Evolutionary conservation across 352 stramenopile genomes (phyloP).

Genomic region (Phytophthora pinifolia): DNA sequence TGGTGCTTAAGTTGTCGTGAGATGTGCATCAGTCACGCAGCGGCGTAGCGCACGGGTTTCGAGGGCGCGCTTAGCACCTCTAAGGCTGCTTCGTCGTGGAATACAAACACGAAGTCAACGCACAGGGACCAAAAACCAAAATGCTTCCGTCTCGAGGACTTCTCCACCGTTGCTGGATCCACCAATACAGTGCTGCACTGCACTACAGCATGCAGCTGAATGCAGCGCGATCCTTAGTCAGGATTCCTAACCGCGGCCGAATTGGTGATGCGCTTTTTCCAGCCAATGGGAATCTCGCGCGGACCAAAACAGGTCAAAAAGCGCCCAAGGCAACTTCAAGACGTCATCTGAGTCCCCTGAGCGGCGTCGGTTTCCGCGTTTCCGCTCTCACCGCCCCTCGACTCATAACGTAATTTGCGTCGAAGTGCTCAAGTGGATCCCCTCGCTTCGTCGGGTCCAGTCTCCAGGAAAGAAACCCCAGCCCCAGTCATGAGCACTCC

Average conservation of each 20-base stretch:
- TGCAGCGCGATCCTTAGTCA: no score
- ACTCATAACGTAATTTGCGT: conserved; percentile 45
- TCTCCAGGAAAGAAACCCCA: conserved; percentile 4
- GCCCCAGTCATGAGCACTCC: conserved; percentile 17
- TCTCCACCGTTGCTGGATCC: no score
- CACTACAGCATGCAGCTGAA: conserved; percentile 16
- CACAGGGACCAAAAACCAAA: no score
- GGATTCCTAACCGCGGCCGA: conserved; percentile 7
- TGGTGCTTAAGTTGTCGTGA: no score
- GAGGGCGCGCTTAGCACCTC: no score
- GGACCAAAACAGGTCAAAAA: conserved; percentile 34
- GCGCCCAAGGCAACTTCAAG: conserved; percentile 23
- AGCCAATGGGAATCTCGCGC: conserved; percentile 38
- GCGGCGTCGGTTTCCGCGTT: conserved; percentile 26
- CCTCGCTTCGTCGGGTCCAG: conserved; percentile 4
- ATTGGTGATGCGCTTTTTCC: conserved; percentile 24
- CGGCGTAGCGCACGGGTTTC: no score
- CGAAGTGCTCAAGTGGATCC: conserved; percentile 31
- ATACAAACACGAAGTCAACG: no score
- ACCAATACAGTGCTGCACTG: neutral
- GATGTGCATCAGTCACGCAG: no score
- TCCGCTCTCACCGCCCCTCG: conserved; percentile 4
- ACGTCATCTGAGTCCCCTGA: conserved; percentile 16
- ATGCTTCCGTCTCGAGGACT: no score
- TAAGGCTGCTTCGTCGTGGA: no score